Evolutionary conservation across 768 basidiomycete species (phyloP), one percentile per base, ranked within the genome.

Genomic region (Neoboletus magnificus): DNA sequence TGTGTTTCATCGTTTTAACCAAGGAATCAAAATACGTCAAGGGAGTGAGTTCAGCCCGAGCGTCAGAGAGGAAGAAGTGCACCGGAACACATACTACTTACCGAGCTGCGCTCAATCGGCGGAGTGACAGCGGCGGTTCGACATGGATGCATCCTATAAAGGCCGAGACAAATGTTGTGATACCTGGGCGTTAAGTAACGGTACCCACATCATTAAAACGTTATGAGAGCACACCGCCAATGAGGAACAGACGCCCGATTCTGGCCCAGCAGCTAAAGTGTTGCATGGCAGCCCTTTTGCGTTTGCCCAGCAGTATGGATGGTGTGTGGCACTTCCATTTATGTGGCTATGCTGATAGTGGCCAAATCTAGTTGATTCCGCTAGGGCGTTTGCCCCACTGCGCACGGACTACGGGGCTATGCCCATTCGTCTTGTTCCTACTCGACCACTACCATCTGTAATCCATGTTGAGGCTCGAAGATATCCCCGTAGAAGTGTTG

Each of bases 401-500:
- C 53, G 54, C 52, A 51, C 48, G 4, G 46, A 48, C 53, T 39
- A 13, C 50, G 51, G 42, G 48, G 49, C 29, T 37, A 22, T n/a
- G 27, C 7, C 13, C 29, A 16, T 37, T 33, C 13, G 29, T 35
- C 51, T 52, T 58, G 42, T 37, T 49, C 40, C 12, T 39, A 11
- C 51, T 44, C 43, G 41, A 36, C 43, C 32, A 52, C 47, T 50
- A 51, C 25, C 46, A 15, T 36, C 44, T 44, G 22, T 22, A 39
- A 32, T 50, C 36, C 54, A 81, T 81, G 78, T 56, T 68, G 15
- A 49, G 57, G 30, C 61, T 88, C 27, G 60, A 76, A 22, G 78
- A 84, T 52, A 63, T 93, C 16, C 92, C 93, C 3, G 67, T 86
- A 25, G 92, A 95, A 68, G 74, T 93, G n/a, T 68, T 93, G 30